Conservation (phyloP, 2,329 filamentous ascomycete genomes). For the Trichoderma oligosporum region DNA sequence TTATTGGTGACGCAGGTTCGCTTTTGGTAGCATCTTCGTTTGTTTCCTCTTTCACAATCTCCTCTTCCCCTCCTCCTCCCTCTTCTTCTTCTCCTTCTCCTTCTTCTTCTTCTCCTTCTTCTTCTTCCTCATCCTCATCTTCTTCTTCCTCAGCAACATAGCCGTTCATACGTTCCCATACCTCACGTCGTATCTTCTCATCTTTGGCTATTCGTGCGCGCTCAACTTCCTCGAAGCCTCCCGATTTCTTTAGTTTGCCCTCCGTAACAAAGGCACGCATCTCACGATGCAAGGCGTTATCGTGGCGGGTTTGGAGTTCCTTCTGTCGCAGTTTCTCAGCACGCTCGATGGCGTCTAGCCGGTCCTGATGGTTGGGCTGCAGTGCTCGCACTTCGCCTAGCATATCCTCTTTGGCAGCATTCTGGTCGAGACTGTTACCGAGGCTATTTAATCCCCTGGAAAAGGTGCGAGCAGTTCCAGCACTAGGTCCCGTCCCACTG, state of each 20-base stretch:
- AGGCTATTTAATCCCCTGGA: conserved; percentile 52
- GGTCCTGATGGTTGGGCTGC: conserved; percentile 88
- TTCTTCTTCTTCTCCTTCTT: conserved; percentile 25
- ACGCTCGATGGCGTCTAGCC: conserved; percentile 94
- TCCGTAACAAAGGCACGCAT: conserved; percentile 81
- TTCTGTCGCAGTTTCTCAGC: conserved; percentile 88
- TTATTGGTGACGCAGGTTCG: conserved; percentile 16
- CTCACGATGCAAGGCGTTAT: conserved; percentile 78
- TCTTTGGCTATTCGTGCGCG: conserved; percentile 79
- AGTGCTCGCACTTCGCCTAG: conserved; percentile 90
- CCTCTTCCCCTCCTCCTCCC: conserved; percentile 24
- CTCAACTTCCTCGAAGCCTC: conserved; percentile 91
- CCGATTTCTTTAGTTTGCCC: conserved; percentile 91
- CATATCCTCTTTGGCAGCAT: conserved; percentile 82
- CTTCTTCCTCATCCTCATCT: conserved; percentile 36
- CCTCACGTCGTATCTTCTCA: conserved; percentile 78
- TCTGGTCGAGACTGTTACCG: conserved; percentile 62
- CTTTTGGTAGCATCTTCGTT: conserved; percentile 19
- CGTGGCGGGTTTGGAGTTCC: conserved; percentile 74
- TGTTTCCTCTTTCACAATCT: conserved; percentile 19
- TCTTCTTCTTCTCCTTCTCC: conserved; percentile 25
- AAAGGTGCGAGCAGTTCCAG: conserved; percentile 52
- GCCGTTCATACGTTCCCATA: conserved; percentile 64
- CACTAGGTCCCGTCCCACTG: conserved; percentile 49
- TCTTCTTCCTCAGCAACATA: conserved; percentile 43